Conservation (phyloP, 2,329 filamentous ascomycete genomes). For the Talaromyces pinophilus region DNA sequence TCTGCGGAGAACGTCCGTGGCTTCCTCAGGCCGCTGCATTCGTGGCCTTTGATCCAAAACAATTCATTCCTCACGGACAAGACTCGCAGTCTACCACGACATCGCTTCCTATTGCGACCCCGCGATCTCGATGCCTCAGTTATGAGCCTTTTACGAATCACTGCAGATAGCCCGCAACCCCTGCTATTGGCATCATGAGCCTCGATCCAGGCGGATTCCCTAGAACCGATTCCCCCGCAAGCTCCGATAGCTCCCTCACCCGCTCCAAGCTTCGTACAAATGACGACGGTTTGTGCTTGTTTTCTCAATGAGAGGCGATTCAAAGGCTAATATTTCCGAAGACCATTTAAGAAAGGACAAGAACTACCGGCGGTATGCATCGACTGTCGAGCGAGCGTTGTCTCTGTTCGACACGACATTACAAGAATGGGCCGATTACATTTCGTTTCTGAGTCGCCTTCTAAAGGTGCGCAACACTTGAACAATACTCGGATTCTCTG, state of each 20-base stretch:
- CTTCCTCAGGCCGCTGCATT: constrained; percentile 22
- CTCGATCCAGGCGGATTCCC: constrained; percentile 45
- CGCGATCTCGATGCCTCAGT: constrained; percentile 29
- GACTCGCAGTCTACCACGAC: constrained; percentile 21
- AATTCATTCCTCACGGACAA: constrained; percentile 24
- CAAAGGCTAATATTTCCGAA: constrained; percentile 24
- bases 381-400: constrained; percentile 81
- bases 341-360: constrained; percentile 59
- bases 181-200: constrained; percentile 43
- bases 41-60: constrained; percentile 29
- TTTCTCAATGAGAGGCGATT: background rate
- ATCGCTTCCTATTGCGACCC: background rate
- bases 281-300: constrained; percentile 66
- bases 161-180: constrained; percentile 28
- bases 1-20: constrained; percentile 23
- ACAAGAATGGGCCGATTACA: constrained; percentile 99
- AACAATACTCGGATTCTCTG: background rate
- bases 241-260: constrained; percentile 78
- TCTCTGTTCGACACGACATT: constrained; percentile 87
- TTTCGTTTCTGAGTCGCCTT: constrained; percentile 88
- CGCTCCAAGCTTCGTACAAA: constrained; percentile 72
- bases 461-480: constrained; percentile 65
- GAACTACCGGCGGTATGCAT: constrained; percentile 82
- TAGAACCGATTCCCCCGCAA: constrained; percentile 67
- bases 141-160: constrained; percentile 38